Percentiles rank a stretch among this genome's conserved stretches.
phyloP scores from a whole-genome alignment of 2,329 filamentous ascomycete genomes.

The Acrocalymma vagum region DNA sequence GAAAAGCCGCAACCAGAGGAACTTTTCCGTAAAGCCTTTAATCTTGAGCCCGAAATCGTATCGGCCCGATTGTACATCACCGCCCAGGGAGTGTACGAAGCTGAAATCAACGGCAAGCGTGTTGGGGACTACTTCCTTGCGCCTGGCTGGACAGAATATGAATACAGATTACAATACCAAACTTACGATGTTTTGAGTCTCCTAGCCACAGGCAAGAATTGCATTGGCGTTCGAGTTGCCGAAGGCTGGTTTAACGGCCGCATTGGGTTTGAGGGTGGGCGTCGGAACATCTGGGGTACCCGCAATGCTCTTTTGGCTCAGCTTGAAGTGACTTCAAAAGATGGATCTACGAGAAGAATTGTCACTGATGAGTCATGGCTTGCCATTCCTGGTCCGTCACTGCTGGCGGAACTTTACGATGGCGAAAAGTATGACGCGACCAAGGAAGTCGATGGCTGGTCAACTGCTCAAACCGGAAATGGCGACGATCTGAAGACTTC shows the following conservation, averaged over 20 bases:
- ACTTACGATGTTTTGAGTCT: conserved; percentile 59
- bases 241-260: conserved; percentile 62
- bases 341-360: not conserved
- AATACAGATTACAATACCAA: conserved; percentile 59
- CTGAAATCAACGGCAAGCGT: conserved; percentile 15
- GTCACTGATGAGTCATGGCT: conserved; percentile 50
- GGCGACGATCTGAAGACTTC: no score
- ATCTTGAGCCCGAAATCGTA: not conserved
- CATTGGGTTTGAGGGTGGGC: conserved; percentile 41
- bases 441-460: conserved; percentile 34
- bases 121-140: conserved; percentile 43
- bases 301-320: conserved; percentile 49
- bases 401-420: conserved; percentile 58
- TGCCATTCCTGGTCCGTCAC: conserved; percentile 37
- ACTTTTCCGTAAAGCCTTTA: conserved; percentile 38
- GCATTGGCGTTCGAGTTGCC: conserved; percentile 51
- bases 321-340: conserved; percentile 32
- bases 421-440: conserved; percentile 61
- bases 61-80: conserved; percentile 19
- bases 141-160: conserved; percentile 63
- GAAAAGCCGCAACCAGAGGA: not conserved
- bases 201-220: conserved; percentile 46
- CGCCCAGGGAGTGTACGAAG: conserved; percentile 15
- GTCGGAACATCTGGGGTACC: conserved; percentile 50
- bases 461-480: conserved; percentile 23